Base-by-base conservation (phyloP, 495 filamentous ascomycete species). In the Hyaloscypha variabilis region DNA sequence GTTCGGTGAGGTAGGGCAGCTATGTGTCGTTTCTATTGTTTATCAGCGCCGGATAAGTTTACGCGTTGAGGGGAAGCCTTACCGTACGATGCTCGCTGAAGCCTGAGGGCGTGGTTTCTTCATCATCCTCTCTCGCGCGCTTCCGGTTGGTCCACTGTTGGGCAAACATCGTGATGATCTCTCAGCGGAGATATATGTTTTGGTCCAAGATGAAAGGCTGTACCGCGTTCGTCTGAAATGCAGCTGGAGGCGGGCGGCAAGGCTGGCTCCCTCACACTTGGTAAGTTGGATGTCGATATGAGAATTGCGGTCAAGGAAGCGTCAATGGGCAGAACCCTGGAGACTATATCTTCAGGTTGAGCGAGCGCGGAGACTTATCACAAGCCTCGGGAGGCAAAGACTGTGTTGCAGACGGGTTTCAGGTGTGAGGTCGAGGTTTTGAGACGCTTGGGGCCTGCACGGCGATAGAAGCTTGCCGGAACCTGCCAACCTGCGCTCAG, bases 21-120 rank as follows among this genome's bases (percentile, higher is more conserved):
- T 62, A 73, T 68, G 3, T 60, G 71, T 13, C 71, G 71, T 70
- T 73, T 73, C 71, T 73, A 29, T 1, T 13, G 50, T 26, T 26
- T 51, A 29, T 71, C 54, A 71, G 69, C 39, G 59, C 23, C 10
- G 6, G 8, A 21, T 34, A 5, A 49, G 30, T 61, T 39, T 10
- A 25, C 49, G 8, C 24, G 25, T 42, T 2, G 24, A 28, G 17
- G 52, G 39, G 10, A 61, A 57, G 57, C 24, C 66, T 58, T 54
- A 73, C 71, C 10, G 54, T 67, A 1, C 71, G 65, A 53, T 73
- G 71, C 31, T 73, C 71, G 39, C 65, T 63, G 58, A 73, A 73
- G 56, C 71, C 66, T 52, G 56, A 51, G 14, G 56, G 26, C 46
- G 8, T 30, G 46, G 26, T 28, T 23, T 68, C 65, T 19, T 65